These are phyloP conservation scores for Trypanosoma mega DNA, from an alignment of 208 protist genomes.

Conservation along the genomic window DNA sequence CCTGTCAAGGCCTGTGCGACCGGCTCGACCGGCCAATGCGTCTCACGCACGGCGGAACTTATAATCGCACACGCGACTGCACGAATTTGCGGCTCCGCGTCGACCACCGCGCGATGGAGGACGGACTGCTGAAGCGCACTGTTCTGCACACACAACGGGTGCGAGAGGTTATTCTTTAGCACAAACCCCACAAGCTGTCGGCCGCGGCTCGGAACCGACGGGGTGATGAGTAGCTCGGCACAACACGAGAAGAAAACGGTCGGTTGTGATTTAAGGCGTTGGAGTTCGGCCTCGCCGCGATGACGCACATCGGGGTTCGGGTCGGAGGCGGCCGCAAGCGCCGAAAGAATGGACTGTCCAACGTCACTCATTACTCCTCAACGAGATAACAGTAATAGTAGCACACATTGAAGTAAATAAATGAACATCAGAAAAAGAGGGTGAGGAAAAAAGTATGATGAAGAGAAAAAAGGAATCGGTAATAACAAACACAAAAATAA, in stretches of 20 bases:
- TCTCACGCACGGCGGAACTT: slow-evolving; percentile 69
- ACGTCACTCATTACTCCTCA: slow-evolving; percentile 29
- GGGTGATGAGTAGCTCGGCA: slow-evolving; percentile 54
- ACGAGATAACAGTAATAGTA: too few relatives aligned
- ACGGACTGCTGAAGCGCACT: slow-evolving; percentile 45
- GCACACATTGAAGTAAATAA: too few relatives aligned
- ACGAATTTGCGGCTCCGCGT: slow-evolving; percentile 60
- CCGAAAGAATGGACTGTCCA: slow-evolving; percentile 57
- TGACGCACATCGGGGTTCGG: slow-evolving; percentile 46
- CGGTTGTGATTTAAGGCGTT: slow-evolving; percentile 51
- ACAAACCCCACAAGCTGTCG: slow-evolving; percentile 67
- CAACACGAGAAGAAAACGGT: slow-evolving; percentile 63
- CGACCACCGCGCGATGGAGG: slow-evolving; percentile 57
- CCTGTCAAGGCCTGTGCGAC: slow-evolving; percentile 44
- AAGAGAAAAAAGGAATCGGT: too few relatives aligned
- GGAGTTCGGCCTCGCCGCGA: slow-evolving; percentile 55
- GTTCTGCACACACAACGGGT: slow-evolving; percentile 57
- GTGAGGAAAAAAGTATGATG: too few relatives aligned
- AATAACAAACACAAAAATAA: too few relatives aligned
- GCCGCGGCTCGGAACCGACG: slow-evolving; percentile 34
- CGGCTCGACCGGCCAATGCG: slow-evolving; percentile 48
- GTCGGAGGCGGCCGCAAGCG: slow-evolving; percentile 63
- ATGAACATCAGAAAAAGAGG: too few relatives aligned
- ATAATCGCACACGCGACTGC: slow-evolving; percentile 74
- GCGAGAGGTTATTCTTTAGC: slow-evolving; percentile 70